Evolutionary conservation across 768 basidiomycete genomes (phyloP), one percentile per base, ranked within the genome.

Genomic region (Austroboletus festivus): DNA sequence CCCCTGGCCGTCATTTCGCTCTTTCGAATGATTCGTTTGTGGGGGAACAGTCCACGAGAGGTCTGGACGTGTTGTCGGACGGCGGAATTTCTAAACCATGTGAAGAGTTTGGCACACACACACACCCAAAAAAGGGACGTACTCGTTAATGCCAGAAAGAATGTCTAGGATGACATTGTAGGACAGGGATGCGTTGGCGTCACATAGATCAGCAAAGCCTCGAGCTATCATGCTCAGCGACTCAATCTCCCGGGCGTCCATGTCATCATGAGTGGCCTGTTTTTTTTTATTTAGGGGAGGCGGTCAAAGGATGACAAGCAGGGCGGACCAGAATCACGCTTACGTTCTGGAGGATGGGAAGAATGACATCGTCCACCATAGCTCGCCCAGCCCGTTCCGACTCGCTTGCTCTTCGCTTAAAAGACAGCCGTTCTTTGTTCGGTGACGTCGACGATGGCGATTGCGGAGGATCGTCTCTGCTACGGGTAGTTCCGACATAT

Each of bases 131-230:
- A 52, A 19, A 34, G 53, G 42, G 15, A 78, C 89, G 53, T 66
- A 93, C 93, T 92, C 89, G 65, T 95, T 90, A 63, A 98, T 86
- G 13, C 89, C 93, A 30, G 86, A 79, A 10, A 98, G 74, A 34
- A 98, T 81, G 61, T 97, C 94, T 46, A 94, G 81, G 34, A 98
- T 80, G 39, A 95, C 73, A 52, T 83, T 85, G 64, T 96, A 95
- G 1, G 91, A 88, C 26, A 96, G 75, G 49, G 86, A 83, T 0
- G 95, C 81, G 59, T 94, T 93, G 19, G 81, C 79, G 16, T 85
- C 83, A 49, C 84, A 83, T 18, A 99, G 75, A 60, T 95, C 93
- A 31, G 81, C 70, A 66, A 98, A 97, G 1, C 95, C 96, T 52
- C 91, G 78, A 38, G 87, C 81, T 20, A 99, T 78, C 83, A 91